A percentile compares a stretch with the other conserved stretches of the same genome.
Evolutionary conservation across 2,329 filamentous ascomycete genomes (phyloP).

Genomic region (Celoporthe dispersa): DNA sequence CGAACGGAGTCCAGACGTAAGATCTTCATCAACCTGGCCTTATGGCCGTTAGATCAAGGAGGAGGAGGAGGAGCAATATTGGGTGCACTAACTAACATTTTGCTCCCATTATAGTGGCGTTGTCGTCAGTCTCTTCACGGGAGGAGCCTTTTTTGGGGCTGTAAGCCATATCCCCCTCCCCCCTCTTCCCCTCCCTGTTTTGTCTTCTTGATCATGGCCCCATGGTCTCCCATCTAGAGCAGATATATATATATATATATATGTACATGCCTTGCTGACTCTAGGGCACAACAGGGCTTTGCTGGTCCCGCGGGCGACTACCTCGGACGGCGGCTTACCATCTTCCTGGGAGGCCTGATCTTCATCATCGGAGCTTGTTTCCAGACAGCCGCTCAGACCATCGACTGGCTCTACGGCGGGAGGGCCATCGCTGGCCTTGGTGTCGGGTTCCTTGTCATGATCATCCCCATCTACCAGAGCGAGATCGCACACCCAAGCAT

Average conservation of each 20-base stretch:
- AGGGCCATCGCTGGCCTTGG: conserved; percentile 71
- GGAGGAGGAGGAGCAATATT: conserved; percentile 25
- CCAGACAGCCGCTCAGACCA: conserved; percentile 68
- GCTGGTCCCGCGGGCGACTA: conserved; percentile 67
- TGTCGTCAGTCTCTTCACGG: conserved; percentile 79
- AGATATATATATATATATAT: no score
- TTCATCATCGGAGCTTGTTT: conserved; percentile 75
- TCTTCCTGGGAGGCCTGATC: conserved; percentile 70
- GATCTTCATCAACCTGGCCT: conserved; percentile 26
- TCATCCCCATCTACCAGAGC: conserved; percentile 71
- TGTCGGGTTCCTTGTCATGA: conserved; percentile 50
- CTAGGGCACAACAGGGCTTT: conserved; percentile 41
- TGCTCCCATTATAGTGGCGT: conserved; percentile 54
- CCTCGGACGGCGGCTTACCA: conserved; percentile 72
- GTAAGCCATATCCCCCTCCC: not conserved
- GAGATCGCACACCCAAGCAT: conserved; percentile 80
- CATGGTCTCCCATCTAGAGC: not conserved
- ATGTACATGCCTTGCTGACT: not conserved
- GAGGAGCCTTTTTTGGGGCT: conserved; percentile 74
- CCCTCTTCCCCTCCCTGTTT: not conserved
- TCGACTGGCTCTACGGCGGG: conserved; percentile 70
- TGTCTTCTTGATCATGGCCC: not conserved
- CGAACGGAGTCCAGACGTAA: conserved; percentile 44
- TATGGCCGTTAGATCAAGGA: not conserved
- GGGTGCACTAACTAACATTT: not conserved